Evolutionary conservation across 225 moss, liverwort and hornwort species (phyloP), one percentile per base, ranked within the genome.

Genomic region (Climacium dendroides): DNA sequence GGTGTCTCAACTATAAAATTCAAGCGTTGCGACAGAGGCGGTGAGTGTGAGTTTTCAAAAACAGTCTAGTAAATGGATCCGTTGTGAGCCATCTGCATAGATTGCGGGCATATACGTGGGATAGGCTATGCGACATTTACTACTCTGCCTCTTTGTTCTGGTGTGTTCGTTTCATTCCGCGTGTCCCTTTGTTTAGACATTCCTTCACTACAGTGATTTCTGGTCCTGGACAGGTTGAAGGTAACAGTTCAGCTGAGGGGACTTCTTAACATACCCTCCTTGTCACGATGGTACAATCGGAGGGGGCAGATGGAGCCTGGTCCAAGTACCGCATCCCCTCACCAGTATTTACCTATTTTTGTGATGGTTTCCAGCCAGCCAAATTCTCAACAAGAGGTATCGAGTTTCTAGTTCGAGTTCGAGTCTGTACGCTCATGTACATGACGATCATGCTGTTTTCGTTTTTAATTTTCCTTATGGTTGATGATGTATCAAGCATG

Each of bases 1-100:
- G 97, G 92, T 96, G 95, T 90, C 96, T 98, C 89, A 95, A 95
- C 88, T 98, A 98, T 94, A 98, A 96, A 89, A 95, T 95, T 80
- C 88, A 91, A 57, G 94, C 95, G 78, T 90, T 95, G 87, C 91
- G 92, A 89, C 95, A 94, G 85, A 94, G 91, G 94, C 92, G 95
- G 96, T 90, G 95, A 93, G 98, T 96, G 88, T 90, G 93, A 78
- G 92, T 90, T 87, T 92, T 89, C 87, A 85, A 77, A n/a, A 87
- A 87, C 89, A 89, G 92, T 89, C 59, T 89, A 87, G 92, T 77
- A 89, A 78, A 87, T 84, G 90, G 88, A 88, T 90, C 89, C 85
- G 67, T 82, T 79, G 90, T 78, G 87, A 92, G 74, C 89, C 88
- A 87, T 90, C 85, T 85, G 78, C 89, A 85, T 85, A 78, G 85